phyloP scores from a whole-genome alignment of 495 filamentous ascomycete species.

The Penicillium paxilli region DNA sequence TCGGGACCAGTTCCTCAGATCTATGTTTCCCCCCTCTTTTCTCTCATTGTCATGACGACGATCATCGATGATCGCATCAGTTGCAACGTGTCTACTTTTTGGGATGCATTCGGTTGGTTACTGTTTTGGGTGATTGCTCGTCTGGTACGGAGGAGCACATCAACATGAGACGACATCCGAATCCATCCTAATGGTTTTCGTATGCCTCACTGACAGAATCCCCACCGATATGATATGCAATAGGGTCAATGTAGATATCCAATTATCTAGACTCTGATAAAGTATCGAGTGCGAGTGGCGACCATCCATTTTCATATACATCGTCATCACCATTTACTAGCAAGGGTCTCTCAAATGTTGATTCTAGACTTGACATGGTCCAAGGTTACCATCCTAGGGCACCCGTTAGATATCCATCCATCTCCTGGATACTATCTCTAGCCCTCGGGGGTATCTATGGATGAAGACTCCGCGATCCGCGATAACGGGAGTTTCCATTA shows the following conservation, averaged over 20 bases:
- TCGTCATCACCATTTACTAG: too few relatives aligned
- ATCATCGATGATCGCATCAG: conserved; percentile 5
- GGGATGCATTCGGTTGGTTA: background rate
- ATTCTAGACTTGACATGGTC: background rate
- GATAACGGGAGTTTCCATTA: background rate
- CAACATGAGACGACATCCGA: conserved; percentile 5
- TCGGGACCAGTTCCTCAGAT: background rate
- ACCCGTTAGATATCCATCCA: too few relatives aligned
- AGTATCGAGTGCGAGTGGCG: background rate
- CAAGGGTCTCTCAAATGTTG: too few relatives aligned
- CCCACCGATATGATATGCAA: background rate
- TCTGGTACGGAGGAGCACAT: conserved; percentile 3
- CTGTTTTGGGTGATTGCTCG: background rate
- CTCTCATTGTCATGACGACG: conserved; percentile 7
- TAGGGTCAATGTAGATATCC: conserved; percentile 5
- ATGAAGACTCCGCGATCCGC: background rate
- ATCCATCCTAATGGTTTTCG: background rate
- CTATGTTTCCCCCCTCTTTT: background rate
- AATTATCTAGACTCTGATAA: conserved; percentile 2
- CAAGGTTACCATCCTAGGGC: too few relatives aligned
- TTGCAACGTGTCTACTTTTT: conserved; percentile 11
- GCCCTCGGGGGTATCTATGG: background rate
- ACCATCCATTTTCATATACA: too few relatives aligned
- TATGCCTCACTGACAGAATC: background rate
- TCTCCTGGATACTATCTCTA: too few relatives aligned